Evolutionary conservation across 2,329 filamentous ascomycete species (phyloP).

Genomic region (Ceratocystis cacaofunesta): DNA sequence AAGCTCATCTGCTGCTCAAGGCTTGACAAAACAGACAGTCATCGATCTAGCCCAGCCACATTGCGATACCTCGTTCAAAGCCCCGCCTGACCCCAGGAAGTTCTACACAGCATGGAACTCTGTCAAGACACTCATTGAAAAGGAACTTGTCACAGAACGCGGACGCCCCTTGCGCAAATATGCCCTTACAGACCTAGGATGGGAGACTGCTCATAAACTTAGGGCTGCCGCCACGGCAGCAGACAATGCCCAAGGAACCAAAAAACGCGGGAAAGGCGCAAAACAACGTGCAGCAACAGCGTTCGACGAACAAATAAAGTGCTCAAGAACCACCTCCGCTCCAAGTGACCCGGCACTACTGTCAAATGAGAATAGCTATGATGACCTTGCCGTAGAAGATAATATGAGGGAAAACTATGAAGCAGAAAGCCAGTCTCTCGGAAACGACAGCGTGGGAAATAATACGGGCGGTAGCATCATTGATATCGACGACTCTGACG

Average conservation of each 20-base stretch:
- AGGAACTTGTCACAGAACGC: constrained; percentile 59
- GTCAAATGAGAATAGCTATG: background rate
- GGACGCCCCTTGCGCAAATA: constrained; percentile 55
- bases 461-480: background rate
- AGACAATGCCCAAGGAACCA: background rate
- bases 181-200: constrained; percentile 59
- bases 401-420: background rate
- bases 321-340: background rate
- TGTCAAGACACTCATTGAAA: constrained; percentile 59
- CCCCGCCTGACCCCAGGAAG: constrained; percentile 49
- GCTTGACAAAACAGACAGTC: constrained; percentile 52
- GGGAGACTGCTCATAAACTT: constrained; percentile 56
- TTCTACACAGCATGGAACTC: constrained; percentile 73
- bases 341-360: background rate
- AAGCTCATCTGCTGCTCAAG: constrained; percentile 30
- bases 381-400: background rate
- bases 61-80: constrained; percentile 59
- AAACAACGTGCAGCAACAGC: background rate
- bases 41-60: constrained; percentile 55
- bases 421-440: background rate
- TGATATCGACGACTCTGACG: background rate
- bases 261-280: background rate
- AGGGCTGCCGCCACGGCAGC: constrained; percentile 23
- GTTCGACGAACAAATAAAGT: background rate
- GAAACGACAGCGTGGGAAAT: background rate